Conservation (phyloP, 1,284 basidiomycete genomes). For the Apiotrichum sp. region DNA sequence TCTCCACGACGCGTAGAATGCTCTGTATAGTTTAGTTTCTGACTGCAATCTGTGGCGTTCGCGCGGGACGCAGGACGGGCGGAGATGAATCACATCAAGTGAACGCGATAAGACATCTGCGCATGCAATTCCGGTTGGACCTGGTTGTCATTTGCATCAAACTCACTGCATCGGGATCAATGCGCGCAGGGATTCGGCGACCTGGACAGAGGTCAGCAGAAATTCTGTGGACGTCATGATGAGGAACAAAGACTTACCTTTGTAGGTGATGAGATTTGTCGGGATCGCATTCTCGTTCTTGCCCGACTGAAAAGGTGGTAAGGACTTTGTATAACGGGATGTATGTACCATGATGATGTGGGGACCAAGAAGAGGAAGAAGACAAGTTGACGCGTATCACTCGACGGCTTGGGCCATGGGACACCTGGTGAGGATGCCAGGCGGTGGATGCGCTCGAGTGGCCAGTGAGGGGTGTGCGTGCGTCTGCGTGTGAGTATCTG, state of each 20-base stretch:
- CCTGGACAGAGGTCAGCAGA: slow-evolving; percentile 18
- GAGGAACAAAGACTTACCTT: slow-evolving; percentile 21
- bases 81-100: no score
- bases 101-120: no score
- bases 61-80: no score
- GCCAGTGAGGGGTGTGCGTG: no score
- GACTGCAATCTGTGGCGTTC: no score
- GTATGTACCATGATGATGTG: slow-evolving; percentile 11
- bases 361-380: neutral
- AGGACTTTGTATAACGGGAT: neutral
- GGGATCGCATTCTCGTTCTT: slow-evolving; percentile 36
- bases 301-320: slow-evolving; percentile 17
- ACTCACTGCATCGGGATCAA: slow-evolving; percentile 42
- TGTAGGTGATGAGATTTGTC: slow-evolving; percentile 41
- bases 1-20: slow-evolving; percentile 39
- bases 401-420: no score
- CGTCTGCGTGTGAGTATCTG: no score
- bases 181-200: slow-evolving; percentile 38
- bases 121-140: neutral
- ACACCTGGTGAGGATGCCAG: no score
- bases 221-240: neutral
- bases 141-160: neutral
- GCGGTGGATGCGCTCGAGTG: no score
- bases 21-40: slow-evolving; percentile 19
- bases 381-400: no score